Conservation (phyloP, 208 protist genomes). For the Lotmaria passim region DNA sequence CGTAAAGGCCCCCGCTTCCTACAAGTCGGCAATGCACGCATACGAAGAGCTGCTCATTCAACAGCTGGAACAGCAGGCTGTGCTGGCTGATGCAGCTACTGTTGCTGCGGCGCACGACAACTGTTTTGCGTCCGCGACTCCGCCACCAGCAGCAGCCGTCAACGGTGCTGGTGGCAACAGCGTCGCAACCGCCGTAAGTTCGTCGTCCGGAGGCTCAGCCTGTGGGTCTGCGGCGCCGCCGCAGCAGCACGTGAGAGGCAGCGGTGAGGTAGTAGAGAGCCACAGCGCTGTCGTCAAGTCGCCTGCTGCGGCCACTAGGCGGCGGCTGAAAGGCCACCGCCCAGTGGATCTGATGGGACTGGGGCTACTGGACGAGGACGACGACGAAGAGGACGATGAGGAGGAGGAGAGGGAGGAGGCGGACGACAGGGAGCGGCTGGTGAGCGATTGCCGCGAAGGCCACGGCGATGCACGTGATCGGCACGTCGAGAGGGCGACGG, state of each 20-base stretch:
- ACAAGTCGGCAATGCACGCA: constrained; percentile 7
- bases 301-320: not conserved
- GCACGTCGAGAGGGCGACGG: too few species aligned
- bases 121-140: not conserved
- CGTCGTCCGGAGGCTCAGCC: not conserved
- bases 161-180: not conserved
- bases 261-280: not conserved
- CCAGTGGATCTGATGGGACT: constrained; percentile 27
- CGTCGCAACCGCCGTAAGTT: not conserved
- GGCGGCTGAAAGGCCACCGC: not conserved
- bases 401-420: constrained; percentile 7
- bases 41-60: constrained; percentile 19
- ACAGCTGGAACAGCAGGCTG: constrained; percentile 21
- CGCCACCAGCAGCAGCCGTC: not conserved
- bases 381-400: constrained; percentile 36
- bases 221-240: not conserved
- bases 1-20: constrained; percentile 4
- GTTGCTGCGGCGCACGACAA: not conserved
- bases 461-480: too few species aligned
- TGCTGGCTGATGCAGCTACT: not conserved
- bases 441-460: not conserved
- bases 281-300: too few species aligned
- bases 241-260: not conserved
- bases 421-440: not conserved
- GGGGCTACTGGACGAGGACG: constrained; percentile 34